Percentiles rank a stretch among this genome's conserved stretches.
Evolutionary conservation across 1,284 basidiomycete species (phyloP).

Genomic region (Apiotrichum sp.): DNA sequence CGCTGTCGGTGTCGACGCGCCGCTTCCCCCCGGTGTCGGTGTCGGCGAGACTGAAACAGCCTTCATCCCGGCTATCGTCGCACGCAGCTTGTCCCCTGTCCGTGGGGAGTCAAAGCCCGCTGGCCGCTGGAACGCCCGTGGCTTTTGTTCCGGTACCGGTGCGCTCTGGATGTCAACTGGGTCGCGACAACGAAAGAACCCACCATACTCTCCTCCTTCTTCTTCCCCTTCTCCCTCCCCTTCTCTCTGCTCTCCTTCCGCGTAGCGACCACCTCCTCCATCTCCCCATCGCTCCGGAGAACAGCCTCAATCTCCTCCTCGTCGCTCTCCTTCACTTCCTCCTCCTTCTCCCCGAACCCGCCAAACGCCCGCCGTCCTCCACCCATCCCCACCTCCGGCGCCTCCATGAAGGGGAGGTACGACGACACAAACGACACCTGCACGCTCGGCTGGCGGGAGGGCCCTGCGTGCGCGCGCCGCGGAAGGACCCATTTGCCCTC

Average conservation of each 20-base stretch:
- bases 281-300: slow-evolving; percentile 1
- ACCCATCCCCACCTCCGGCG: neutral
- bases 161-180: no score
- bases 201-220: no score
- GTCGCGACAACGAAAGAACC: no score
- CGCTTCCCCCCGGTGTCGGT: neutral
- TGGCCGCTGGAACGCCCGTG: slow-evolving; percentile 2
- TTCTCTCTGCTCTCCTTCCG: neutral
- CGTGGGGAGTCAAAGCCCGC: slow-evolving; percentile 2
- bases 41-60: slow-evolving; percentile 2
- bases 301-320: slow-evolving; percentile 8
- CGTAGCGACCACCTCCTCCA: neutral
- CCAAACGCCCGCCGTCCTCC: slow-evolving; percentile 27
- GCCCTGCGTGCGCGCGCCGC: slow-evolving; percentile 8
- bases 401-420: slow-evolving; percentile 28
- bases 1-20: neutral
- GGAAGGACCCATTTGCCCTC: slow-evolving; percentile 27
- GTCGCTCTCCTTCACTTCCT: slow-evolving; percentile 5
- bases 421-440: slow-evolving; percentile 25
- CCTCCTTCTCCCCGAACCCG: slow-evolving; percentile 15
- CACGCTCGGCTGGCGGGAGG: neutral
- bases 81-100: slow-evolving; percentile 1
- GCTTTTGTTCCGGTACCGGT: neutral
- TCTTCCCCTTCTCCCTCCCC: neutral
- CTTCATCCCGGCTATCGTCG: slow-evolving; percentile 4